Percentiles rank a stretch among this genome's conserved stretches.
These are phyloP conservation scores for Gracilaria domingensis DNA, from an alignment of 23 red algal species.

Conservation along the genomic window DNA sequence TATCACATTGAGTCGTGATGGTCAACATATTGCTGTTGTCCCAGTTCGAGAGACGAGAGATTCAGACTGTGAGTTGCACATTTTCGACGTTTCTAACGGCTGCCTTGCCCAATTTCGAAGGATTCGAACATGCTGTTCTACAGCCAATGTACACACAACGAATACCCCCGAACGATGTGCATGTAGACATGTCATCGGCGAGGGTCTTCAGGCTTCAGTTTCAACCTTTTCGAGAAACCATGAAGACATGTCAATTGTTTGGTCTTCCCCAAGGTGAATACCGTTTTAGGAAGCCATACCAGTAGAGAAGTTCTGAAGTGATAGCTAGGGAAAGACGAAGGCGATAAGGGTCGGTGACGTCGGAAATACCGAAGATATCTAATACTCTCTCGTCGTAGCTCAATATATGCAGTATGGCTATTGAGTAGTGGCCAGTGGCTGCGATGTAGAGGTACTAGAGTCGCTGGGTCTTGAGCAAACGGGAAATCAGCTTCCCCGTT, in stretches of 20 bases:
- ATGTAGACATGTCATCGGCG: neutral
- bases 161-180: neutral
- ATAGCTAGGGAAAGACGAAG: too few species aligned
- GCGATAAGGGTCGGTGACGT: too few species aligned
- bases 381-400: too few species aligned
- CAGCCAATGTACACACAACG: neutral
- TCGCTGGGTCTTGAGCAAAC: too few species aligned
- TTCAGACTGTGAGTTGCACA: conserved; percentile 3
- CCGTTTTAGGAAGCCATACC: too few species aligned
- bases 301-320: too few species aligned
- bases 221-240: neutral
- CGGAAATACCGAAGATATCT: too few species aligned
- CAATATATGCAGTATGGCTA: too few species aligned
- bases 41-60: neutral
- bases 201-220: neutral
- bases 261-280: neutral
- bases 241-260: neutral
- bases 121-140: neutral
- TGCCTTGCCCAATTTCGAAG: neutral
- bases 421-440: too few species aligned
- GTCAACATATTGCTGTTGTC: conserved; percentile 8
- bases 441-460: too few species aligned
- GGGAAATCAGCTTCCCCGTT: too few species aligned
- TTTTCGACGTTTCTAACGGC: conserved; percentile 12
- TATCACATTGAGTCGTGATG: neutral